Evolutionary conservation across 192 early-diverging fungal species (phyloP).

Genomic region (Podila epigama): DNA sequence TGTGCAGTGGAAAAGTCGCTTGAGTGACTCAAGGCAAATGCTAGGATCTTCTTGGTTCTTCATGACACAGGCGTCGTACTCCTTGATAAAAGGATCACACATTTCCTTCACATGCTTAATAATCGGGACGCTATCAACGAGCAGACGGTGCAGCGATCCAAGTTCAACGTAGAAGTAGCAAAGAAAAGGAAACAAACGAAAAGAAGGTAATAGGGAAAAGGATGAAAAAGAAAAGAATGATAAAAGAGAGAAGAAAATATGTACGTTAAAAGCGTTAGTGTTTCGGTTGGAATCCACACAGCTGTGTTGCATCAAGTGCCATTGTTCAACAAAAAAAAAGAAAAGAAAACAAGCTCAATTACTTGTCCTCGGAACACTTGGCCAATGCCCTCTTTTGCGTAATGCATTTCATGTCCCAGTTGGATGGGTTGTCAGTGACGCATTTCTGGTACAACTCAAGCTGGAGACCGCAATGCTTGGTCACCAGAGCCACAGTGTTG

Average conservation of each 20-base stretch:
- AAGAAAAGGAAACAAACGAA: background rate
- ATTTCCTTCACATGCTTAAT: constrained; percentile 65
- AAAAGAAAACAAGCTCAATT: constrained; percentile 5
- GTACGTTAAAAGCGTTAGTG: too few species aligned
- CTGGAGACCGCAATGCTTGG: constrained; percentile 64
- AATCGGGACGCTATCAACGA: constrained; percentile 55
- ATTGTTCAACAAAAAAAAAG: too few species aligned
- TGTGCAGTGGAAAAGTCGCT: constrained; percentile 62
- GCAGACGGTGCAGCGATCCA: background rate
- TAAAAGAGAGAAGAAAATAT: too few species aligned
- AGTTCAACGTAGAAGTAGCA: background rate
- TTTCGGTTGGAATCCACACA: too few species aligned
- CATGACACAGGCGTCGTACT: constrained; percentile 60
- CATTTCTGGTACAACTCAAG: constrained; percentile 63
- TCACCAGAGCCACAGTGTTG: constrained; percentile 61
- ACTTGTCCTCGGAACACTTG: constrained; percentile 68
- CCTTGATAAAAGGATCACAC: constrained; percentile 57
- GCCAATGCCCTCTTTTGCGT: constrained; percentile 63
- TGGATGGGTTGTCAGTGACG: constrained; percentile 58
- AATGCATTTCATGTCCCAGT: constrained; percentile 63
- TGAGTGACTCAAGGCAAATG: constrained; percentile 56
- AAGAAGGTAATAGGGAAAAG: background rate
- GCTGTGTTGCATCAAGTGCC: too few species aligned
- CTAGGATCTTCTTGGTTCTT: constrained; percentile 58
- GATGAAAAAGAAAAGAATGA: background rate